A percentile compares a stretch with the other conserved stretches of the same genome.
These are phyloP conservation scores for Eimeria acervulina DNA, from an alignment of 169 alveolate species.

Conservation along the genomic window DNA sequence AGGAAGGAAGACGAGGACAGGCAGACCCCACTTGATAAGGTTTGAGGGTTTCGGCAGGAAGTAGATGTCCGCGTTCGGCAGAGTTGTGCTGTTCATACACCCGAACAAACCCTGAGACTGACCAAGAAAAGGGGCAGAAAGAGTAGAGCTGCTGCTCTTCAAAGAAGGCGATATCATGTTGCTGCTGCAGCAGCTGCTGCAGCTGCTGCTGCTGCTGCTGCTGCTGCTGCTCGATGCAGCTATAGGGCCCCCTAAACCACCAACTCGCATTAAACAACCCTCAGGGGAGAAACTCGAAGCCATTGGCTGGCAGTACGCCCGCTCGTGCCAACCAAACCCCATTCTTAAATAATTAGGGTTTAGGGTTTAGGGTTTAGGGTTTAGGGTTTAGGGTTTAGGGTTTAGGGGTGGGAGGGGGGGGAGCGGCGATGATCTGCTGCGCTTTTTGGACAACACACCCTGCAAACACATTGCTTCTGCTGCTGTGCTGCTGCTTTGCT, in stretches of 20 bases:
- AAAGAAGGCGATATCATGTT: neutral
- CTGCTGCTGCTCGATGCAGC: neutral
- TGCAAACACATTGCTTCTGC: too few relatives aligned
- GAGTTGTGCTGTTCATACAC: conserved; percentile 82
- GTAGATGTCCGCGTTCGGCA: conserved; percentile 86
- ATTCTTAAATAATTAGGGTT: conserved; percentile 36
- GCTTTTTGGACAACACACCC: too few relatives aligned
- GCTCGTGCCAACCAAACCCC: conserved; percentile 78
- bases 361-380: neutral
- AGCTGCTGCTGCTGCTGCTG: neutral
- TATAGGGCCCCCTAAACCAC: neutral
- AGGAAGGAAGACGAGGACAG: conserved; percentile 89
- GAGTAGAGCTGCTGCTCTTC: conserved; percentile 11
- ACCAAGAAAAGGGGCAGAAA: neutral
- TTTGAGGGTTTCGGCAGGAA: conserved; percentile 90
- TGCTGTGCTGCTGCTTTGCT: neutral
- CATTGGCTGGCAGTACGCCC: conserved; percentile 80
- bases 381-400: too few relatives aligned
- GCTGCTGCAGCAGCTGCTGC: neutral
- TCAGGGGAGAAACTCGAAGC: conserved; percentile 47
- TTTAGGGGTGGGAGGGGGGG: too few relatives aligned
- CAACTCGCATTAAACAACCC: neutral
- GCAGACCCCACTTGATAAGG: conserved; percentile 87
- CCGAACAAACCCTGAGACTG: conserved; percentile 83
- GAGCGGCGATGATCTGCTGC: too few relatives aligned